Base-by-base conservation (phyloP, 495 filamentous ascomycete species). In the Trichoderma erinaceum region DNA sequence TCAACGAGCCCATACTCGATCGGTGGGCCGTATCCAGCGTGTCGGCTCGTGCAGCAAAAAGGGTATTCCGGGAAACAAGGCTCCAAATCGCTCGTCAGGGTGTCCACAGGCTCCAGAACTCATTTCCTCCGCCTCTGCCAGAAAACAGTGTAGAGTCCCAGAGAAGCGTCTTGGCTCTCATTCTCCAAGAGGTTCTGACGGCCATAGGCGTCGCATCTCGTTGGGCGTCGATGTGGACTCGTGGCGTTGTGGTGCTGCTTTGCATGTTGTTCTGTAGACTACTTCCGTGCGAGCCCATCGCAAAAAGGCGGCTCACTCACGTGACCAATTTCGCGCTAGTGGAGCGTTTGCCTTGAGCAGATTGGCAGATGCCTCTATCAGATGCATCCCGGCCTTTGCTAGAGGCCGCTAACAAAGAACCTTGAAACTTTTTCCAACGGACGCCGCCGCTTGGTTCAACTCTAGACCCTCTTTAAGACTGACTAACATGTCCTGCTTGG, bases 31-130 rank as follows among this genome's bases (percentile, higher is more conserved):
- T 8, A 61, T 32, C 25, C 56, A 32, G 27, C 56, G 25, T 61
- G 23, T 12, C 56, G 25, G 56, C 56, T 61, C 56, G 23, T 32
- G 56, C 27, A 61, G 56, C 23, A 25, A 61, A 61, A 15, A 15
- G 23, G 56, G n/a, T 61, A 61, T 61, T 61, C 27, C 56, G 25
- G 27, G 23, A 21, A 23, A 61, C 16, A 18, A 61, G 56, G 56
- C 56, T 61, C 56, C 56, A 61, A 61, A 61, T 61, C 56, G 56
- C 56, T 61, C 56, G 56, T 61, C 56, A 61, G 25, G 56, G 56
- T 12, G 56, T 61, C 23, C 8, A 21, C 6, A 61, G 23, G 10
- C 16, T 32, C 23, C 12, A 8, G 27, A 29, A 18, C 56, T 13
- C 56, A 61, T 25, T 32, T 12, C 56, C 27, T 21, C 56, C 56